These are phyloP conservation scores for Golubevia pallescens DNA, from an alignment of 1,284 basidiomycete genomes.

Conservation along the genomic window DNA sequence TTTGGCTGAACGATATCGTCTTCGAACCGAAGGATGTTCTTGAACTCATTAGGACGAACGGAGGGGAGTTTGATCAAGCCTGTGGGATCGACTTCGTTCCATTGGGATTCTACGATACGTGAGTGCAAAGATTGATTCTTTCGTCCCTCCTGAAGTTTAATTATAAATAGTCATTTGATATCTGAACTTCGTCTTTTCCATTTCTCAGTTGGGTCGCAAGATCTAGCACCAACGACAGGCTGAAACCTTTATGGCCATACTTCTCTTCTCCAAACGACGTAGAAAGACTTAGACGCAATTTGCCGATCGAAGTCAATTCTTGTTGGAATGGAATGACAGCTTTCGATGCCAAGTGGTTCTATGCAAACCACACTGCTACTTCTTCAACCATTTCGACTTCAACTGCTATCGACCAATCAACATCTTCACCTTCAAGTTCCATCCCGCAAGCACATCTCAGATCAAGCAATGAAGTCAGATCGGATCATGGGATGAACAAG, in stretches of 20 bases:
- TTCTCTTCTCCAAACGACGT: conserved; percentile 24
- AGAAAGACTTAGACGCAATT: conserved; percentile 13
- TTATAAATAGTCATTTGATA: too few species aligned
- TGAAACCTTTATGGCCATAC: conserved; percentile 43
- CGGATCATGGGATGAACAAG: too few species aligned
- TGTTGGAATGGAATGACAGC: conserved; percentile 54
- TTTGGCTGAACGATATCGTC: conserved; percentile 48
- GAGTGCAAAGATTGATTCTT: conserved; percentile 4
- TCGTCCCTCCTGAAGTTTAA: too few species aligned
- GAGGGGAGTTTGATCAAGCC: conserved; percentile 37
- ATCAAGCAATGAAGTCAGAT: too few species aligned
- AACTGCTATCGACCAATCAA: too few species aligned
- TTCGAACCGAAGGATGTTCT: conserved; percentile 20
- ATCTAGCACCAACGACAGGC: conserved; percentile 16
- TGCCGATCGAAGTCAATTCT: conserved; percentile 31
- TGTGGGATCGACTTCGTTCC: conserved; percentile 51
- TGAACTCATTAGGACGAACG: conserved; percentile 32
- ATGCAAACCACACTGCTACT: background rate
- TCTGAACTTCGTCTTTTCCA: background rate
- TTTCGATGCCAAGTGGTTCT: conserved; percentile 45
- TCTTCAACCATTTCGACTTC: background rate
- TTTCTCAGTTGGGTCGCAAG: conserved; percentile 34
- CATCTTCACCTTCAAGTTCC: too few species aligned
- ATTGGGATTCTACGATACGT: conserved; percentile 53
- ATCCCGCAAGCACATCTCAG: too few species aligned